A percentile compares a stretch with the other conserved stretches of the same genome.
These are phyloP conservation scores for Melanomma pulvis-pyrius DNA, from an alignment of 495 filamentous ascomycete genomes.

Conservation along the genomic window DNA sequence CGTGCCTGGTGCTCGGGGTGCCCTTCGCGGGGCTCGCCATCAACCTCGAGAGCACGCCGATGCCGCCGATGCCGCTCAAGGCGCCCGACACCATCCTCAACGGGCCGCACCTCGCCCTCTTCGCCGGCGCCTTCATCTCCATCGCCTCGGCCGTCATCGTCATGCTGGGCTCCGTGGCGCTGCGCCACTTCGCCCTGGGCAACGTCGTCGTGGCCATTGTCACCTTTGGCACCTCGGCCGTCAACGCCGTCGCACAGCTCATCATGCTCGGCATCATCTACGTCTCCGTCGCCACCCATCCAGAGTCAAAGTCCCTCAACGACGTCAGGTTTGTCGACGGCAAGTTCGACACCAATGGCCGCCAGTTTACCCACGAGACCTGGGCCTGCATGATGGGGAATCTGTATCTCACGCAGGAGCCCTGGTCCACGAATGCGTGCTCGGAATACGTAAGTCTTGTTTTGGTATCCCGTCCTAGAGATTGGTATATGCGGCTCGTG, in stretches of 20 bases:
- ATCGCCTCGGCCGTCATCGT: background rate
- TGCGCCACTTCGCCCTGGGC: conserved; percentile 7
- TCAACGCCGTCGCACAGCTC: conserved; percentile 1
- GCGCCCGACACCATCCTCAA: background rate
- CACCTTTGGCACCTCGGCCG: background rate
- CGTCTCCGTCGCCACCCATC: background rate
- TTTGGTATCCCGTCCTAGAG: background rate
- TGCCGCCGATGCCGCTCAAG: background rate
- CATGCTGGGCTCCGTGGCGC: background rate
- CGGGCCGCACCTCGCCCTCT: conserved; percentile 3
- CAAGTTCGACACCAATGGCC: conserved; percentile 4
- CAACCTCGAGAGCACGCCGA: conserved; percentile 2
- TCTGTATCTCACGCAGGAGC: conserved; percentile 3
- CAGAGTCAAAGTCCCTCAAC: background rate
- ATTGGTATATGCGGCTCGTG: background rate
- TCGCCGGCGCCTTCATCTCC: conserved; percentile 8
- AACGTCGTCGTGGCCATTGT: conserved; percentile 3
- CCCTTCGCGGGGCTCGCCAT: conserved; percentile 4
- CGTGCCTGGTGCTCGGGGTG: conserved; percentile 7
- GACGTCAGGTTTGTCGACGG: conserved; percentile 3
- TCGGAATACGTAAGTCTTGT: conserved; percentile 11
- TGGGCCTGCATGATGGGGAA: conserved; percentile 14
- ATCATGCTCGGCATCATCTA: conserved; percentile 5
- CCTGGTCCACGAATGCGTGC: conserved; percentile 12
- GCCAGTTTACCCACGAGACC: background rate